These are phyloP conservation scores for Papiliotrema nemorosa DNA, from an alignment of 1,284 basidiomycete genomes.

Conservation along the genomic window DNA sequence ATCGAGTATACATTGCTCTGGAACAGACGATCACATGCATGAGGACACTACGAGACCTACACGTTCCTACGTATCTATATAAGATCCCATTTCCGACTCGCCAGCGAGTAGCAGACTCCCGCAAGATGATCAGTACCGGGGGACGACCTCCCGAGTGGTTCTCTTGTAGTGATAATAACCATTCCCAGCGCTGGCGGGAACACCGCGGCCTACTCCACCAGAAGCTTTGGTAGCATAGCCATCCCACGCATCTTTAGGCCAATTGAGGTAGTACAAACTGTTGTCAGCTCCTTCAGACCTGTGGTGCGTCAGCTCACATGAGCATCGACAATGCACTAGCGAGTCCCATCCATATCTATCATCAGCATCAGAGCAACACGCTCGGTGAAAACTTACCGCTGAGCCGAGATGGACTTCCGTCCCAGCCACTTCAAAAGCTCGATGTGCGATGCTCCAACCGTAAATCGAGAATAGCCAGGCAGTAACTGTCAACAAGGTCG, in stretches of 20 bases:
- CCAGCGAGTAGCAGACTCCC: too few species aligned
- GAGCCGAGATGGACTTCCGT: constrained; percentile 28
- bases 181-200: constrained; percentile 23
- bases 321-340: constrained; percentile 28
- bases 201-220: constrained; percentile 25
- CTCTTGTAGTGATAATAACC: constrained; percentile 49
- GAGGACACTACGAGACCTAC: too few species aligned
- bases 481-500: constrained; percentile 19
- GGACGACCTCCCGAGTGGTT: constrained; percentile 42
- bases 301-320: constrained; percentile 24
- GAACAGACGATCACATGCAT: too few species aligned
- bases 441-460: constrained; percentile 43
- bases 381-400: constrained; percentile 20
- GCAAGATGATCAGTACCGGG: constrained; percentile 12
- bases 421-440: constrained; percentile 27
- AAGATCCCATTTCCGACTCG: too few species aligned
- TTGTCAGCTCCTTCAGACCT: background rate
- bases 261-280: constrained; percentile 33
- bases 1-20: too few species aligned
- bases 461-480: constrained; percentile 44
- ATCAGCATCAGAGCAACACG: background rate
- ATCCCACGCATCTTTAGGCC: constrained; percentile 43
- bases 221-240: constrained; percentile 20
- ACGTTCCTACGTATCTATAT: too few species aligned
- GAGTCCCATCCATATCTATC: constrained; percentile 43